Percentiles rank a stretch among this genome's conserved stretches.
Conservation (phyloP, 495 filamentous ascomycete species). For the Clavariopsis aquatica region DNA sequence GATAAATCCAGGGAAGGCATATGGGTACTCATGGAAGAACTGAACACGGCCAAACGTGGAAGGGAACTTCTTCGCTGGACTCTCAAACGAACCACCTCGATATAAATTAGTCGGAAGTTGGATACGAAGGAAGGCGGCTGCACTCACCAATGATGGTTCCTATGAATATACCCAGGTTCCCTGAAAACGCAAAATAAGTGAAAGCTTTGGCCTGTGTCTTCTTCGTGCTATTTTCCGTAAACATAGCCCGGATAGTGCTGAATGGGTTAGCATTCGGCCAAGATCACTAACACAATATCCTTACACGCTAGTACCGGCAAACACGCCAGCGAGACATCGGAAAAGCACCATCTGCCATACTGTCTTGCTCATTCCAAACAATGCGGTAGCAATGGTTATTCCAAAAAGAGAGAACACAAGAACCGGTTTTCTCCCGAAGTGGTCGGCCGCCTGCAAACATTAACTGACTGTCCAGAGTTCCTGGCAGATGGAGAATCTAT, state of each 20-base stretch:
- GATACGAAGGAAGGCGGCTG: neutral
- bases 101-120: neutral
- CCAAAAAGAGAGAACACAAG: constrained; percentile 63
- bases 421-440: constrained; percentile 66
- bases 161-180: constrained; percentile 68
- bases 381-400: constrained; percentile 55
- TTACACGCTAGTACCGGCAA: constrained; percentile 64
- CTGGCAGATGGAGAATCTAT: neutral
- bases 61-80: constrained; percentile 60
- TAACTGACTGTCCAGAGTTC: neutral
- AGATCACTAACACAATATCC: neutral
- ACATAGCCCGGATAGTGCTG: constrained; percentile 66
- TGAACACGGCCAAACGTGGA: constrained; percentile 53
- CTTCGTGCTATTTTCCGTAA: constrained; percentile 66
- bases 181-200: constrained; percentile 68
- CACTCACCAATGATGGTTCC: constrained; percentile 60
- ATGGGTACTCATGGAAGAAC: constrained; percentile 65
- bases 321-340: constrained; percentile 65
- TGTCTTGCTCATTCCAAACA: constrained; percentile 63
- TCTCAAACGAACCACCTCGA: constrained; percentile 58
- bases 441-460: constrained; percentile 54
- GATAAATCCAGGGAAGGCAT: constrained; percentile 61
- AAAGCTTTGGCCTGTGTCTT: constrained; percentile 69
- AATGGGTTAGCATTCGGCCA: constrained; percentile 10
- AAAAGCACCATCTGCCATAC: constrained; percentile 69